phyloP scores from a whole-genome alignment of 768 basidiomycete genomes.

The Boletales sp. region DNA sequence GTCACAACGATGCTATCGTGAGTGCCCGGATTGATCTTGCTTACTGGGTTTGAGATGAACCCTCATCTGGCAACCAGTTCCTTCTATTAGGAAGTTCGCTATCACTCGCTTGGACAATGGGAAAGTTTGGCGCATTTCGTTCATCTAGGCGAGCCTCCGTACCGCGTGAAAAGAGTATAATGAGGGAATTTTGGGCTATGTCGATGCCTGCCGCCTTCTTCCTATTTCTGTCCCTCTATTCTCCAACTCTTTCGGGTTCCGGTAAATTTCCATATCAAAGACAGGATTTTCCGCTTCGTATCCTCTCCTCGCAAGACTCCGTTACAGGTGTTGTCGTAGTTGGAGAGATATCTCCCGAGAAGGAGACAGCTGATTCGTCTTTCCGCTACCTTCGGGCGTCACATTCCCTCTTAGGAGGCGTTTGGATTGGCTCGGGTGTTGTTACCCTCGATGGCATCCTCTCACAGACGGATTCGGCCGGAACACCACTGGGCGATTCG shows the following conservation, averaged over 20 bases:
- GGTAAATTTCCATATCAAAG: constrained; percentile 47
- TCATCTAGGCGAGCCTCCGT: not conserved
- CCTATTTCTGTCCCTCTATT: constrained; percentile 39
- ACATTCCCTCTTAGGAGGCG: constrained; percentile 66
- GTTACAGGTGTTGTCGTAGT: constrained; percentile 83
- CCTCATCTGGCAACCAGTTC: constrained; percentile 17
- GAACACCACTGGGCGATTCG: constrained; percentile 63
- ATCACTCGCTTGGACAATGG: constrained; percentile 12
- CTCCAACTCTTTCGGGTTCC: constrained; percentile 58
- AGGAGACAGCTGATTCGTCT: constrained; percentile 35
- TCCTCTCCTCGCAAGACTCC: constrained; percentile 65
- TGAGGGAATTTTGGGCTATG: constrained; percentile 11
- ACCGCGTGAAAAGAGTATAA: not conserved
- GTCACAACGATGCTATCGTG: constrained; percentile 20
- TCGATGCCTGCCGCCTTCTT: constrained; percentile 33
- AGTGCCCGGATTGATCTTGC: not conserved
- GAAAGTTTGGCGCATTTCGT: not conserved
- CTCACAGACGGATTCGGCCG: constrained; percentile 48
- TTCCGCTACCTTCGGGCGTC: constrained; percentile 60
- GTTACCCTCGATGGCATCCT: constrained; percentile 39
- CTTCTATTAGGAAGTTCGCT: constrained; percentile 17
- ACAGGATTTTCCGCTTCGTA: constrained; percentile 52
- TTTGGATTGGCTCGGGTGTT: constrained; percentile 67
- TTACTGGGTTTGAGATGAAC: not conserved
- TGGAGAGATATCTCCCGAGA: constrained; percentile 56